These are phyloP conservation scores for Combretum micranthum DNA, from an alignment of 345 rosid species.

Conservation along the genomic window DNA sequence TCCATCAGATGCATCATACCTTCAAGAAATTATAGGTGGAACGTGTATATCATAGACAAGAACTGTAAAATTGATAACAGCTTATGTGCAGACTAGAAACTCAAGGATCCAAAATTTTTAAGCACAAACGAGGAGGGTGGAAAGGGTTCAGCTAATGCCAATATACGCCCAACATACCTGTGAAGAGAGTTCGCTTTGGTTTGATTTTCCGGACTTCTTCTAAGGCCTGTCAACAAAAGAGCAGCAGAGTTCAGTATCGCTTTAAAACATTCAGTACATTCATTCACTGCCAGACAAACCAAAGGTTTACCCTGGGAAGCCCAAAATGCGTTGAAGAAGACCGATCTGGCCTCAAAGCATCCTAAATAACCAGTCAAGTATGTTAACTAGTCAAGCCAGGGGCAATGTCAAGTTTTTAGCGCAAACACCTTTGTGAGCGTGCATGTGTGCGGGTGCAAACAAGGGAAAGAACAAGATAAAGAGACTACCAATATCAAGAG, in stretches of 20 bases:
- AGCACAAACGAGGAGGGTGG: no score
- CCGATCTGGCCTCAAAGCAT: conserved; percentile 80
- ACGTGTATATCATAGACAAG: no score
- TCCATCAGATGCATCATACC: conserved; percentile 98
- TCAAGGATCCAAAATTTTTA: no score
- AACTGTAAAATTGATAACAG: no score
- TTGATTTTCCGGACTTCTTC: conserved; percentile 79
- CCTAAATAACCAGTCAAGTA: conserved; percentile 34
- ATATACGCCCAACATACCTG: conserved; percentile 32
- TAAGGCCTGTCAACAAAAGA: conserved; percentile 42
- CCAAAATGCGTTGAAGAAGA: conserved; percentile 92
- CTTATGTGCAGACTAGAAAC: no score
- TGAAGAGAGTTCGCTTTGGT: conserved; percentile 83
- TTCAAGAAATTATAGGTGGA: conserved; percentile 11
- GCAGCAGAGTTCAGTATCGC: neutral
- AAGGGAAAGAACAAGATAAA: conserved; percentile 2
- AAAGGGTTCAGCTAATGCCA: neutral
- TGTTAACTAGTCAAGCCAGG: no score
- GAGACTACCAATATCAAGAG: conserved; percentile 53
- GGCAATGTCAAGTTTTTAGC: no score
- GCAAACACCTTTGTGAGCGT: no score
- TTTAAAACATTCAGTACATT: neutral
- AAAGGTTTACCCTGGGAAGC: conserved; percentile 62
- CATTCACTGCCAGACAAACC: neutral
- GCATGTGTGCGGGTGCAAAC: neutral